A percentile compares a stretch with the other conserved stretches of the same genome.
phyloP scores from a whole-genome alignment of 495 filamentous ascomycete species.

The Hypoxylon lienhwacheense region DNA sequence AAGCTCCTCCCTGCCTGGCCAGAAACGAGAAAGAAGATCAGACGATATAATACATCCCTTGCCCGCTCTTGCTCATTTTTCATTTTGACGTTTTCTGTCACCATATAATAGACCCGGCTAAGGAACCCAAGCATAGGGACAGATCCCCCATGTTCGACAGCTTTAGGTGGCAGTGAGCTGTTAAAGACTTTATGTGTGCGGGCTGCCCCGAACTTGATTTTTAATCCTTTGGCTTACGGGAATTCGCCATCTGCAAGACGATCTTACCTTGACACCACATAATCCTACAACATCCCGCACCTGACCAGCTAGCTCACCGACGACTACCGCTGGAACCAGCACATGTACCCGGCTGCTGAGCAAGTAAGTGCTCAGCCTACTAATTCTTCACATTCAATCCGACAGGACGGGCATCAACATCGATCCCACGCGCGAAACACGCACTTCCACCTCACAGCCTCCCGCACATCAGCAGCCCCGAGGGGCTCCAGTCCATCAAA shows the following conservation, averaged over 20 bases:
- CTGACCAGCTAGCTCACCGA: conserved; percentile 26
- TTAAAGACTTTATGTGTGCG: conserved; percentile 39
- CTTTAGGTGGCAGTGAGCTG: conserved; percentile 43
- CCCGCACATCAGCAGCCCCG: conserved; percentile 43
- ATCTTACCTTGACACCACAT: conserved; percentile 35
- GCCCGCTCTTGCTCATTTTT: conserved; percentile 42
- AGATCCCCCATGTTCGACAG: conserved; percentile 36
- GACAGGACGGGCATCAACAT: conserved; percentile 38
- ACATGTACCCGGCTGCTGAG: conserved; percentile 44
- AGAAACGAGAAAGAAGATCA: conserved; percentile 51
- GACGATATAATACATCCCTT: conserved; percentile 54
- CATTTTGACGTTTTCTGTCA: conserved; percentile 42
- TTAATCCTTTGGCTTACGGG: conserved; percentile 37
- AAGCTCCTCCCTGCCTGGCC: conserved; percentile 39
- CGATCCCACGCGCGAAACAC: conserved; percentile 36
- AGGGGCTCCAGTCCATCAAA: conserved; percentile 52
- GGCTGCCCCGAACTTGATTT: conserved; percentile 39
- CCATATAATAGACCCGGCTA: conserved; percentile 37
- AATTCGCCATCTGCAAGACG: conserved; percentile 32
- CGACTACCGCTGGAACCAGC: conserved; percentile 32
- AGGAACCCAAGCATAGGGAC: conserved; percentile 38
- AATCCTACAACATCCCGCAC: conserved; percentile 36
- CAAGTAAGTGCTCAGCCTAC: conserved; percentile 34
- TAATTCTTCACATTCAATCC: conserved; percentile 29
- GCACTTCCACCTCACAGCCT: conserved; percentile 25